Conservation (phyloP, 2,329 filamentous ascomycete species). For the Scolecobasidium constrictum region DNA sequence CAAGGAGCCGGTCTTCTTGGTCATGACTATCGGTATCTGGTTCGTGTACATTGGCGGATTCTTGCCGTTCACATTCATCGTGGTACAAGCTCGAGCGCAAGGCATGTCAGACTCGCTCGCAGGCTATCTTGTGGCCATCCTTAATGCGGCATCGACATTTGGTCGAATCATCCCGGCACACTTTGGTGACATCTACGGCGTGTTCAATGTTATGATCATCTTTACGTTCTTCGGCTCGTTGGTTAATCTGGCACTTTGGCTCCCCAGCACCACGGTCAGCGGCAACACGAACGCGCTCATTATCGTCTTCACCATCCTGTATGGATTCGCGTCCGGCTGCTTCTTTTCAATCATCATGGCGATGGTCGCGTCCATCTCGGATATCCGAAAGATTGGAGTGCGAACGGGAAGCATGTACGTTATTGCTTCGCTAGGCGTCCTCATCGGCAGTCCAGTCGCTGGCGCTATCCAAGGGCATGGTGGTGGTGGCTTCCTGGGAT, state of each 20-base stretch:
- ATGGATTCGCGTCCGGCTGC: conserved; percentile 58
- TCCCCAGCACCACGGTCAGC: conserved; percentile 22
- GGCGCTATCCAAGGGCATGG: conserved; percentile 42
- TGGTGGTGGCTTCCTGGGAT: conserved; percentile 43
- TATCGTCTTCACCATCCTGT: conserved; percentile 55
- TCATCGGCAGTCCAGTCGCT: conserved; percentile 58
- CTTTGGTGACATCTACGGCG: conserved; percentile 41
- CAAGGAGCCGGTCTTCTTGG: conserved; percentile 24
- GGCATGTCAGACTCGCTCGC: conserved; percentile 39
- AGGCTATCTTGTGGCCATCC: conserved; percentile 43
- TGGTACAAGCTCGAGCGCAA: conserved; percentile 30
- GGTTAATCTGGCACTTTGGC: conserved; percentile 45
- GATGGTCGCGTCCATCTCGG: conserved; percentile 58
- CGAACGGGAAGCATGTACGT: conserved; percentile 55
- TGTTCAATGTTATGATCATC: conserved; percentile 42
- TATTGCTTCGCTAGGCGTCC: conserved; percentile 49
- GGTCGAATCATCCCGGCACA: conserved; percentile 45
- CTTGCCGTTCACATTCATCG: conserved; percentile 40
- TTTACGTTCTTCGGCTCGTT: conserved; percentile 38
- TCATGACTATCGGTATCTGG: conserved; percentile 25
- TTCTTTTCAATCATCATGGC: conserved; percentile 54
- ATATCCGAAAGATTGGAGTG: conserved; percentile 58
- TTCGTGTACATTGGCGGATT: conserved; percentile 54
- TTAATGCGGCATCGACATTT: conserved; percentile 38
- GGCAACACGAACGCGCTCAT: conserved; percentile 41